Evolutionary conservation across 495 filamentous ascomycete genomes (phyloP), one percentile per base, ranked within the genome.

Genomic region (Penicillium atrosanguineum): DNA sequence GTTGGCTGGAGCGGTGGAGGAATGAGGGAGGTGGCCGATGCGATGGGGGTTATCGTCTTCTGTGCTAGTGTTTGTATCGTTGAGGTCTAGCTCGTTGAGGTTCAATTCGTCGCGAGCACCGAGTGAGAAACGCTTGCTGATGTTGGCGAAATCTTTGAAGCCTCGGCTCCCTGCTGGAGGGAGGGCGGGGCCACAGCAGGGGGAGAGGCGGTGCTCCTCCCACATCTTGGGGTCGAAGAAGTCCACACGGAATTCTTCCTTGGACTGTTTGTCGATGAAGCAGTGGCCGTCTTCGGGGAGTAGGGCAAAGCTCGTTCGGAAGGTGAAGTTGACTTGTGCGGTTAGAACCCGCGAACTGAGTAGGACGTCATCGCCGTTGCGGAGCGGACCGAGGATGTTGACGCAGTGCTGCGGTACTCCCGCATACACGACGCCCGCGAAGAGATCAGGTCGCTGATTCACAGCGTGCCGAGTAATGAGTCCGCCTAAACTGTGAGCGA

Each of bases 281-380:
- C 91, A 95, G 63, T 83, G 82, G 0, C 92, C 92, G 60, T 92
- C 85, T 53, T 96, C 87, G 4, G 94, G 93, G 1, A 98, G 79
- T 19, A 97, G 85, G 19, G 86, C 81, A 60, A 87, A 98, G 49
- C 82, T 89, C 3, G 89, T 96, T 7, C 93, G 87, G 38, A 98
- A 81, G 1, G 88, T 90, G 69, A 98, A 97, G 68, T 93, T 95
- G 46, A 96, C 92, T 68, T 96, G 91, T 0, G 94, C 91, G 1
- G 92, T 96, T 2, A 98, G 78, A 2, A 97, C 89, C 51, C 89
- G 89, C 19, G 90, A 91, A 63, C 90, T 95, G 31, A 98, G 72
- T 4, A 96, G 77, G 1, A 97, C 94, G 23, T 91, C 87, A 63
- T 97, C 93, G 12, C 91, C 91, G 62, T 94, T 95, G 41, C 93